Percentiles rank a stretch among this genome's conserved stretches.
Conservation (phyloP, 1,284 basidiomycete species). For the Sanghuangporus sanghuang region DNA sequence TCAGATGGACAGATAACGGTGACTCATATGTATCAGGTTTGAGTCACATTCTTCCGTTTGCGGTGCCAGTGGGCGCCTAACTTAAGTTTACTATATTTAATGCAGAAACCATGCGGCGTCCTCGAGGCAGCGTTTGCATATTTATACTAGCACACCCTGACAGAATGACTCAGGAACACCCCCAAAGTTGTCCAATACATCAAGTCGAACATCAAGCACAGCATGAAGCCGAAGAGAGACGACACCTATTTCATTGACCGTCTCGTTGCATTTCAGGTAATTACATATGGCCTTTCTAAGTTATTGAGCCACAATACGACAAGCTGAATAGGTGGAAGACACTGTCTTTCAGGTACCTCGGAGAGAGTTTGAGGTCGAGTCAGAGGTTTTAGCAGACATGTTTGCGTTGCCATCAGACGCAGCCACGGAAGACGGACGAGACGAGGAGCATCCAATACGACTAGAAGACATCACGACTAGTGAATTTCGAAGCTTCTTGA, state of each 20-base stretch:
- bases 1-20: too few species aligned
- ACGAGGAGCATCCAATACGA: slow-evolving; percentile 6
- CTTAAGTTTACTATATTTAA: background rate
- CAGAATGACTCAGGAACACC: background rate
- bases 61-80: background rate
- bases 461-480: background rate
- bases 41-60: background rate
- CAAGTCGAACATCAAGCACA: background rate
- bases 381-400: slow-evolving; percentile 11
- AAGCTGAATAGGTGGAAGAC: slow-evolving; percentile 3
- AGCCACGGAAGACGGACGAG: background rate
- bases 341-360: slow-evolving; percentile 10
- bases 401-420: background rate
- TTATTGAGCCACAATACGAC: background rate
- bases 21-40: background rate
- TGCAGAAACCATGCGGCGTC: background rate
- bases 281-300: background rate
- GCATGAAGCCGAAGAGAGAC: background rate
- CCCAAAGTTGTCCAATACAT: background rate
- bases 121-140: background rate
- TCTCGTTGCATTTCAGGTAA: background rate
- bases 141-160: background rate
- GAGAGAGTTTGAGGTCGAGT: slow-evolving; percentile 8
- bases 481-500: slow-evolving; percentile 7
- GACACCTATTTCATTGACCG: background rate